Conservation (phyloP, 495 filamentous ascomycete genomes). For the Penicillium cataractarum region DNA sequence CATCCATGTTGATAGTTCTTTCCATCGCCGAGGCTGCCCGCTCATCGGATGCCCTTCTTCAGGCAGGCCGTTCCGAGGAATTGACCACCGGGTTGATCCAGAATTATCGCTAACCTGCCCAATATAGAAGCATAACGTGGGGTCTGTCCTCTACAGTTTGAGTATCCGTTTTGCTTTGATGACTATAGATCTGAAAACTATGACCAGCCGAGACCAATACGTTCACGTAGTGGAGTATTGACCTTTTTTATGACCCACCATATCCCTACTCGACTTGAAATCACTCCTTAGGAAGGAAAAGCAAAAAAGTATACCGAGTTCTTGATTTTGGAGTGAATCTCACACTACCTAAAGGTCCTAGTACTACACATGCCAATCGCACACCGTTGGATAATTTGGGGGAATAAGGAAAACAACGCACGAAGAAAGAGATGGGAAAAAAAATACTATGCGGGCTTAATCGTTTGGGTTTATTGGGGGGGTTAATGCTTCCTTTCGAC, state of each 20-base stretch:
- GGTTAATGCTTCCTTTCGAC: constrained; percentile 16
- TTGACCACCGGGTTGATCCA: background rate
- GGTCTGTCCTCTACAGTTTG: background rate
- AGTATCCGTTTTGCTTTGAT: background rate
- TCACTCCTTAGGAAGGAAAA: background rate
- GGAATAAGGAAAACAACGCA: constrained; percentile 22
- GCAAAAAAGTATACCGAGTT: constrained; percentile 13
- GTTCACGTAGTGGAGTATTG: background rate
- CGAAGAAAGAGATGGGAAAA: background rate
- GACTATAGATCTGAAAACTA: background rate
- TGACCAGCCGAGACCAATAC: background rate
- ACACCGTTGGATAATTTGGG: constrained; percentile 8
- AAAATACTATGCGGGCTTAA: constrained; percentile 10
- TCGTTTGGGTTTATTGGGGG: constrained; percentile 17
- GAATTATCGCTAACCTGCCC: background rate
- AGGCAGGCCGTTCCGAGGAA: constrained; percentile 20
- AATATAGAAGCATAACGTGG: background rate
- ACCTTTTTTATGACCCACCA: background rate
- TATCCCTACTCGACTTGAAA: background rate
- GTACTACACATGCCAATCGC: constrained; percentile 24
- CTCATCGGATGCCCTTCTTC: background rate
- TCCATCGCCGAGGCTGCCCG: constrained; percentile 26
- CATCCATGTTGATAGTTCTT: background rate
- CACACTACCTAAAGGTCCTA: constrained; percentile 23
- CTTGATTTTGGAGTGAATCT: constrained; percentile 23